Evolutionary conservation across 2,329 filamentous ascomycete genomes (phyloP).

Genomic region (Fusarium paranaense): DNA sequence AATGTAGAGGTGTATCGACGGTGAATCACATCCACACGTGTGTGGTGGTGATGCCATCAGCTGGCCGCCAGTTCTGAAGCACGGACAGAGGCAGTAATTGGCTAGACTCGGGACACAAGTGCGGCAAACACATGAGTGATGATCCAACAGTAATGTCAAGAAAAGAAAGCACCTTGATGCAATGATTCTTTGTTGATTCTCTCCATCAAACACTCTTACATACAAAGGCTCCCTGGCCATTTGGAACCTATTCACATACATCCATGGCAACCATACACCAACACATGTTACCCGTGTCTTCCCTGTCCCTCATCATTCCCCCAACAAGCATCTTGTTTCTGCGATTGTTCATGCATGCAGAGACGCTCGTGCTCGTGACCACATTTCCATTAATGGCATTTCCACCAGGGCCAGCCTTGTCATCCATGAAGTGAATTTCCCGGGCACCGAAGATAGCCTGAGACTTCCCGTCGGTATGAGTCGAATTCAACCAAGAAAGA

Average conservation of each 20-base stretch:
- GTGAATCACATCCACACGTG: slow-evolving; percentile 1
- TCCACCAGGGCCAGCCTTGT: not conserved
- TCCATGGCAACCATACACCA: not conserved
- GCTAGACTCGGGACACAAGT: not conserved
- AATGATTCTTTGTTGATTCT: slow-evolving; percentile 19
- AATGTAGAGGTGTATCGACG: not conserved
- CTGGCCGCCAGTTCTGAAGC: slow-evolving; percentile 2
- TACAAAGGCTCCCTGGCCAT: not conserved
- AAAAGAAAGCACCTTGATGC: not conserved
- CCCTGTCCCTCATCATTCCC: not conserved
- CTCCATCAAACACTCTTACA: slow-evolving; percentile 6
- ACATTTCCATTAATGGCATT: slow-evolving; percentile 3
- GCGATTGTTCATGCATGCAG: not conserved
- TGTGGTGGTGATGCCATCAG: not conserved
- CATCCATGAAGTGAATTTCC: not conserved
- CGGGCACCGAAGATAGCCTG: not conserved
- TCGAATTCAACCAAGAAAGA: slow-evolving; percentile 2
- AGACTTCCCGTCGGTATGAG: not conserved
- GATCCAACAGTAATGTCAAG: not conserved
- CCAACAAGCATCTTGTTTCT: slow-evolving; percentile 8
- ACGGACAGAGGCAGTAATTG: not conserved
- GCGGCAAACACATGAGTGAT: not conserved
- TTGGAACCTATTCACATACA: not conserved
- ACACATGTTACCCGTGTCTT: not conserved
- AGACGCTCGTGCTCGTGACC: slow-evolving; percentile 14